Percentiles rank a stretch among this genome's conserved stretches.
These are phyloP conservation scores for Colletotrichum trifolii DNA, from an alignment of 2,329 filamentous ascomycete species.

Conservation along the genomic window DNA sequence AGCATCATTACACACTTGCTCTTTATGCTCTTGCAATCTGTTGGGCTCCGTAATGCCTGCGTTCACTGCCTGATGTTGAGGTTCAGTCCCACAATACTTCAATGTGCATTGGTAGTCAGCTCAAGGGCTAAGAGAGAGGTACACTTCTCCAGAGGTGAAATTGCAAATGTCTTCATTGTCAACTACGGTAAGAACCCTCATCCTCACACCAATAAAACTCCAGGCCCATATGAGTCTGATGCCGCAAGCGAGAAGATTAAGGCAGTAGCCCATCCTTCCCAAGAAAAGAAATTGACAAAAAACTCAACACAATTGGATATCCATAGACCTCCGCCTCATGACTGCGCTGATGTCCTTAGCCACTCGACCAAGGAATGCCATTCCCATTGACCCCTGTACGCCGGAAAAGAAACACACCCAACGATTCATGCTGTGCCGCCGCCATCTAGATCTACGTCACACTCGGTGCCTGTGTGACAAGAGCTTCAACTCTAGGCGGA, in stretches of 20 bases:
- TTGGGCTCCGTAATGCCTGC: too few species aligned
- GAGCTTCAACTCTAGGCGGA: not conserved
- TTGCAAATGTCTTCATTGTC: constrained; percentile 25
- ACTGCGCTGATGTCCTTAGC: constrained; percentile 28
- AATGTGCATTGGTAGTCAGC: too few species aligned
- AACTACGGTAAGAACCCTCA: constrained; percentile 10
- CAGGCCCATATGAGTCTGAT: constrained; percentile 30
- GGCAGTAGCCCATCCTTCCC: constrained; percentile 24
- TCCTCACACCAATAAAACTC: constrained; percentile 34
- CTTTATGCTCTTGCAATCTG: too few species aligned
- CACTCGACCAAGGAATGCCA: constrained; percentile 34
- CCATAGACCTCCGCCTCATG: constrained; percentile 31
- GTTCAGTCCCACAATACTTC: too few species aligned
- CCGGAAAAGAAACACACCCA: constrained; percentile 11
- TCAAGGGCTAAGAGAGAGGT: too few species aligned
- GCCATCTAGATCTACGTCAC: constrained; percentile 10
- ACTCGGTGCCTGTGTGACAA: not conserved
- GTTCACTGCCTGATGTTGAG: too few species aligned
- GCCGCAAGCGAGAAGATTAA: constrained; percentile 25
- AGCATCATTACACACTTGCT: too few species aligned
- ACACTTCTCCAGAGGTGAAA: not conserved
- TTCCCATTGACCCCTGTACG: constrained; percentile 29
- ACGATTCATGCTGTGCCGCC: constrained; percentile 22
- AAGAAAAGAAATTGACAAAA: constrained; percentile 22
- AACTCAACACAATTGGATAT: constrained; percentile 33